phyloP scores from a whole-genome alignment of 2,329 filamentous ascomycete species.

The Aureobasidium leucospermi region DNA sequence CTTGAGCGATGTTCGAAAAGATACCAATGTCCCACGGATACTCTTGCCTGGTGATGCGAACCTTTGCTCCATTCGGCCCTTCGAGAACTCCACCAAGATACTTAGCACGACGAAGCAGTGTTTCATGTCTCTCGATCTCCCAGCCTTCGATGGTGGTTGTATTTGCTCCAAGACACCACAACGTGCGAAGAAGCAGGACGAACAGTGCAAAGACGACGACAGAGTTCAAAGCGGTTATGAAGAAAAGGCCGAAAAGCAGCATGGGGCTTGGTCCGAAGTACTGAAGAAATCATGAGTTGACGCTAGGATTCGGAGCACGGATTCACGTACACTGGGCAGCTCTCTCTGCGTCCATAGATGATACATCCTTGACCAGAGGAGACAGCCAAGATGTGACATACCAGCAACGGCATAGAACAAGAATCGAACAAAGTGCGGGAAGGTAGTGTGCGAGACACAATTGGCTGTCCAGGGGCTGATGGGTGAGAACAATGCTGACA shows the following conservation, averaged over 20 bases:
- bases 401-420: constrained; percentile 60
- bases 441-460: constrained; percentile 74
- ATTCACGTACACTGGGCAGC: constrained; percentile 53
- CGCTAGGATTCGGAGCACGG: not conserved
- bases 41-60: constrained; percentile 58
- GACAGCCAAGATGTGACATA: constrained; percentile 53
- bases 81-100: constrained; percentile 50
- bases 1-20: constrained; percentile 64
- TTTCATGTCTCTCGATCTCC: constrained; percentile 48
- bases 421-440: constrained; percentile 77
- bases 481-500: not conserved
- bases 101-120: constrained; percentile 37
- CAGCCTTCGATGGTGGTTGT: constrained; percentile 75
- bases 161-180: constrained; percentile 58
- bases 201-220: constrained; percentile 55
- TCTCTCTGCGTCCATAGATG: constrained; percentile 58
- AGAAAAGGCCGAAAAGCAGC: constrained; percentile 54
- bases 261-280: constrained; percentile 62
- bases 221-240: constrained; percentile 52
- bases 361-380: constrained; percentile 53
- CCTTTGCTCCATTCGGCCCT: constrained; percentile 47
- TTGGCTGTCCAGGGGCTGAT: constrained; percentile 39
- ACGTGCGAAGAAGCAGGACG: constrained; percentile 57
- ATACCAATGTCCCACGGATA: constrained; percentile 78
- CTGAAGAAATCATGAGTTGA: constrained; percentile 22